Conservation (phyloP, 2,329 filamentous ascomycete species). For the Metarhizium robertsii region DNA sequence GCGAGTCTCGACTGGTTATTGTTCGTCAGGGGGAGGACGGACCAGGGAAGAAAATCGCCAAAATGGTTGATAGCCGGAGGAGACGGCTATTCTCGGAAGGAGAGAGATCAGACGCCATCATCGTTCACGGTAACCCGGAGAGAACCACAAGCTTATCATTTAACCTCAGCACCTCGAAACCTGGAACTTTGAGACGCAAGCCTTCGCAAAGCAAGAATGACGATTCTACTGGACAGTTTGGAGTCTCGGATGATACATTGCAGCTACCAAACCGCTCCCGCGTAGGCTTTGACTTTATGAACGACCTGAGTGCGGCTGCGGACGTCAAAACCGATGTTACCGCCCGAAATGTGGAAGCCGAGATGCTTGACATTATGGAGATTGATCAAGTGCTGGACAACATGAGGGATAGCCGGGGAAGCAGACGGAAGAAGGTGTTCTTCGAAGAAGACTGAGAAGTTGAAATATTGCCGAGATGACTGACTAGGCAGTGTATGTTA, state of each 20-base stretch:
- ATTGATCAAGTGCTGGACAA: slow-evolving; percentile 51
- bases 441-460: slow-evolving; percentile 32
- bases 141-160: slow-evolving; percentile 31
- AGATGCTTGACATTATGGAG: slow-evolving; percentile 57
- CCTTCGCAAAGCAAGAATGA: slow-evolving; percentile 19
- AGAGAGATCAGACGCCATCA: slow-evolving; percentile 41
- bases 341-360: slow-evolving; percentile 44
- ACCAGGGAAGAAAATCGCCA: slow-evolving; percentile 32
- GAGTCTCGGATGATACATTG: slow-evolving; percentile 13
- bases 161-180: slow-evolving; percentile 39
- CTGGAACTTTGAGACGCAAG: slow-evolving; percentile 24
- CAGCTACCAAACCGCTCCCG: slow-evolving; percentile 20
- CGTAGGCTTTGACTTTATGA: slow-evolving; percentile 39
- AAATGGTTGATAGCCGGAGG: slow-evolving; percentile 23
- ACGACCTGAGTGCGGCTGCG: slow-evolving; percentile 42
- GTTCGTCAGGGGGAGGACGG: slow-evolving; percentile 44
- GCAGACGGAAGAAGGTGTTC: slow-evolving; percentile 41
- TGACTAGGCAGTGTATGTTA: slow-evolving; percentile 12
- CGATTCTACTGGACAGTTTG: slow-evolving; percentile 10
- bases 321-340: slow-evolving; percentile 40
- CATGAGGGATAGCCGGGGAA: slow-evolving; percentile 40
- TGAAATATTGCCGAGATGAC: slow-evolving; percentile 8
- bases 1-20: slow-evolving; percentile 46
- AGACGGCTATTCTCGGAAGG: slow-evolving; percentile 26
- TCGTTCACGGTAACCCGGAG: slow-evolving; percentile 39